Evolutionary conservation across 768 basidiomycete species (phyloP).

Genomic region (Amyloporia xantha): DNA sequence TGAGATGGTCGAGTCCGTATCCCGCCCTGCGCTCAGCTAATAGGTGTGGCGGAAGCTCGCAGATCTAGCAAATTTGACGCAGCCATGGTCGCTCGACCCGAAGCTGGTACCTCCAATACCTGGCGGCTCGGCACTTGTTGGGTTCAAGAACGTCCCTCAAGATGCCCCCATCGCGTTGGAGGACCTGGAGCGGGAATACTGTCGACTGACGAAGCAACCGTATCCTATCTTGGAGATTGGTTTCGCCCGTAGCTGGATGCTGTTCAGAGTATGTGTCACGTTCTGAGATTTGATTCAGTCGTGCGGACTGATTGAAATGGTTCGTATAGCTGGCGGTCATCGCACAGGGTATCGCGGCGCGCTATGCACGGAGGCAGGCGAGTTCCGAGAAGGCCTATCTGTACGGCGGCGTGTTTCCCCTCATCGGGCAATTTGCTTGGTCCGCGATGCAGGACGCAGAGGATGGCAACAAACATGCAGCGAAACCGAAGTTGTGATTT

Average conservation of each 20-base stretch:
- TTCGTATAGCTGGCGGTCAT: slow-evolving; percentile 62
- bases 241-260: slow-evolving; percentile 82
- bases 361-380: slow-evolving; percentile 79
- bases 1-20: too few relatives aligned
- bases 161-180: slow-evolving; percentile 60
- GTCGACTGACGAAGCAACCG: slow-evolving; percentile 51
- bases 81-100: slow-evolving; percentile 67
- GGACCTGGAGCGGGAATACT: slow-evolving; percentile 79
- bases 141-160: slow-evolving; percentile 53
- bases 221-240: slow-evolving; percentile 77
- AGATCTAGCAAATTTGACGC: slow-evolving; percentile 85
- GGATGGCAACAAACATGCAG: slow-evolving; percentile 7
- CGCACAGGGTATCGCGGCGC: slow-evolving; percentile 84
- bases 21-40: background rate
- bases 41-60: slow-evolving; percentile 47
- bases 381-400: slow-evolving; percentile 72
- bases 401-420: slow-evolving; percentile 41
- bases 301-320: background rate
- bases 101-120: slow-evolving; percentile 24
- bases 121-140: slow-evolving; percentile 30
- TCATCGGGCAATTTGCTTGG: slow-evolving; percentile 60
- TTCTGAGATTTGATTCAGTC: background rate
- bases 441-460: slow-evolving; percentile 49
- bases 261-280: slow-evolving; percentile 58
- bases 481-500: slow-evolving; percentile 10